Evolutionary conservation across 2,329 filamentous ascomycete species (phyloP), one percentile per base, ranked within the genome.

Genomic region (Septoria petroselini): DNA sequence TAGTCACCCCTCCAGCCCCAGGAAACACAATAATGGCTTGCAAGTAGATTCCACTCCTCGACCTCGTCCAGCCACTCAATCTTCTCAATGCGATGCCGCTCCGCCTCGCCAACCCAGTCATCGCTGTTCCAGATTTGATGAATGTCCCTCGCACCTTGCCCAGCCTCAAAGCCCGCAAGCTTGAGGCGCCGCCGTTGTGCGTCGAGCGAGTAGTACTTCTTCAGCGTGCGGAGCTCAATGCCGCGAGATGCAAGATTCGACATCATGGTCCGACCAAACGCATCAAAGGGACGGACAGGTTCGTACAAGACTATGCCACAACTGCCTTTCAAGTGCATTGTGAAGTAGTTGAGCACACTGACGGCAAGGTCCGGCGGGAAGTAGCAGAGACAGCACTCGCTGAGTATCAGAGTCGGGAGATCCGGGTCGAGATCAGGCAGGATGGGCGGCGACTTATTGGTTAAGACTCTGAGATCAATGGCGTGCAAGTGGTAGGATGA

Each of bases 351-450:
- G 21, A 72, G 61, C 21, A 71, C 65, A 53, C 61, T 58, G 30
- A 77, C 74, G 0, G 90, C 85, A 43, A 83, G 78, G 0, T 76
- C 62, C 0, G 83, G 77, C 7, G 84, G 77, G 1, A 98, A 79
- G 64, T 98, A 98, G 67, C 93, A 88, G 25, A 98, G 78, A 66
- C 93, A 98, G 76, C 93, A 97, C 70, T 98, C 93, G 0, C 91
- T 97, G 5, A 98, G 77, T 18, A 98, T 71, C 7, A 98, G 72
- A 0, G 93, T 98, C 0, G 93, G 89, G 0, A 88, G 61, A 18
- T 65, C 80, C 62, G 59, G 70, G 64, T 72, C 79, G 60, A 73
- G 82, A 58, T 60, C 69, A 1, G 71, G 71, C 7, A 76, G 39
- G 51, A 55, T 37, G 52, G 61, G 52, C 17, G 63, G 53, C 27